Evolutionary conservation across 2,329 filamentous ascomycete species (phyloP).

Genomic region (Erysiphe pulchra): DNA sequence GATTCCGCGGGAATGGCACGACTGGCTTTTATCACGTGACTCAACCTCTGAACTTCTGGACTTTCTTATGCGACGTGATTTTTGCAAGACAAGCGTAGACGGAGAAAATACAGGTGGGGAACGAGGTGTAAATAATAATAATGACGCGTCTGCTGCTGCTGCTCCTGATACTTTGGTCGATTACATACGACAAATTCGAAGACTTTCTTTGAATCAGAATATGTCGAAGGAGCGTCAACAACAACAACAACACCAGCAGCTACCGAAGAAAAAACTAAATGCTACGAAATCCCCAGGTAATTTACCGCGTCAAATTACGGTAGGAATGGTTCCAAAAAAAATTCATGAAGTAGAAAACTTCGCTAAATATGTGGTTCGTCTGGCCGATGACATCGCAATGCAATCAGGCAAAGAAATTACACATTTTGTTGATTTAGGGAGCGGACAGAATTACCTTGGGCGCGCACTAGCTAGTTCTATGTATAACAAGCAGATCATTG

Average conservation of each 20-base stretch:
- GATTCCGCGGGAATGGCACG: slow-evolving; percentile 56
- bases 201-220: slow-evolving; percentile 37
- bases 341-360: slow-evolving; percentile 82
- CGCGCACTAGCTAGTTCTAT: slow-evolving; percentile 62
- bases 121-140: too few relatives aligned
- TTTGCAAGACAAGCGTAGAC: slow-evolving; percentile 14
- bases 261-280: slow-evolving; percentile 10
- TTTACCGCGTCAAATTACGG: slow-evolving; percentile 44
- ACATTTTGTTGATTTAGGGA: slow-evolving; percentile 87
- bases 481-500: slow-evolving; percentile 68
- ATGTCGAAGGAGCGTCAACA: slow-evolving; percentile 19
- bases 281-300: slow-evolving; percentile 8
- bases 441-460: slow-evolving; percentile 88
- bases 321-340: slow-evolving; percentile 94
- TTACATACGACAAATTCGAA: slow-evolving; percentile 48
- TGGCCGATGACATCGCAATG: slow-evolving; percentile 30
- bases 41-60: slow-evolving; percentile 52
- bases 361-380: slow-evolving; percentile 49
- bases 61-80: slow-evolving; percentile 53
- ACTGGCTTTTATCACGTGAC: slow-evolving; percentile 45
- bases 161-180: slow-evolving; percentile 27
- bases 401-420: slow-evolving; percentile 37
- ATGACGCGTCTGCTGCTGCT: slow-evolving; percentile 9
- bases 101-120: too few relatives aligned
- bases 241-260: slow-evolving; percentile 18